These are phyloP conservation scores for Ophiostoma ips DNA, from an alignment of 2,329 filamentous ascomycete genomes.

Conservation along the genomic window DNA sequence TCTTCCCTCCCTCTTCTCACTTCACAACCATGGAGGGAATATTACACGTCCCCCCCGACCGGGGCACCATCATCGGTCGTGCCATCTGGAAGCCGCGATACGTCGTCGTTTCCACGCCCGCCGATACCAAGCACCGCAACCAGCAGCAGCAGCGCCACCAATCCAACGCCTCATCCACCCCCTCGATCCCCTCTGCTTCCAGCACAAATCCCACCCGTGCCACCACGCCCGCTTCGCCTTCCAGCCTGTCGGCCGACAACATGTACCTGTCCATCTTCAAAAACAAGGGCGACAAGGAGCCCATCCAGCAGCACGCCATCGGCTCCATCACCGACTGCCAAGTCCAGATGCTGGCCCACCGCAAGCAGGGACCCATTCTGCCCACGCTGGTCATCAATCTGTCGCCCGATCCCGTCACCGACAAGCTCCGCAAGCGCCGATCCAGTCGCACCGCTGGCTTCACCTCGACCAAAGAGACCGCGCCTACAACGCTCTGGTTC, in stretches of 20 bases:
- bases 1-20: background rate
- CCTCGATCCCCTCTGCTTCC: background rate
- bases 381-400: conserved; percentile 47
- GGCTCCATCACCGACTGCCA: conserved; percentile 41
- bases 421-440: conserved; percentile 49
- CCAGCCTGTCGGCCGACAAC: conserved; percentile 23
- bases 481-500: conserved; percentile 40
- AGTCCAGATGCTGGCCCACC: conserved; percentile 44
- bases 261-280: conserved; percentile 42
- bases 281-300: conserved; percentile 41
- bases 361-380: conserved; percentile 45
- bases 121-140: conserved; percentile 19
- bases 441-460: conserved; percentile 49
- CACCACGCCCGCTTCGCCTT: conserved; percentile 21
- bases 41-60: conserved; percentile 36
- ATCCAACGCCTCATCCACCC: conserved; percentile 1
- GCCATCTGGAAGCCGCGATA: conserved; percentile 46
- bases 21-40: conserved; percentile 31
- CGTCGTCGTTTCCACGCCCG: conserved; percentile 37
- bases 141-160: conserved; percentile 3
- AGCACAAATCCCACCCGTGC: conserved; percentile 1
- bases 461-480: conserved; percentile 35
- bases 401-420: conserved; percentile 33
- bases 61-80: conserved; percentile 36
- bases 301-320: conserved; percentile 38